These are phyloP conservation scores for Fusarium luffae DNA, from an alignment of 2,329 filamentous ascomycete species.

Conservation along the genomic window DNA sequence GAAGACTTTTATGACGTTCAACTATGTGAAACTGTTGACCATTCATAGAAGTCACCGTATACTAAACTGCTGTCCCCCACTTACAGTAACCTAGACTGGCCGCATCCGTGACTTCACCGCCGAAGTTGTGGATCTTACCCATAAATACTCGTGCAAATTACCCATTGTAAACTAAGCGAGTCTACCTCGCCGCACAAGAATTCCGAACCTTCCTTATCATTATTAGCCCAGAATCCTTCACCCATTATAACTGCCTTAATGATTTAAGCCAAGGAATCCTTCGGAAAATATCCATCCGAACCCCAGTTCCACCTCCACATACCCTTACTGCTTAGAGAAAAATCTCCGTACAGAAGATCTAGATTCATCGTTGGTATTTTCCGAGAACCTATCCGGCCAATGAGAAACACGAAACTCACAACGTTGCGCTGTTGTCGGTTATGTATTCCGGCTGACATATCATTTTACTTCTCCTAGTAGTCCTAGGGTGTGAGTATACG, in stretches of 20 bases:
- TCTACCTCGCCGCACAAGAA: too few species aligned
- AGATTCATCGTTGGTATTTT: too few species aligned
- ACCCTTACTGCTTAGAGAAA: background rate
- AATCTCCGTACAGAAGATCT: background rate
- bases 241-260: background rate
- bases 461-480: background rate
- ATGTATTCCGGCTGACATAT: background rate
- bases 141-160: background rate
- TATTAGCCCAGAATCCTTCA: background rate
- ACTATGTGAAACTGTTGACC: background rate
- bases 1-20: background rate
- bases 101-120: background rate
- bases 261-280: background rate
- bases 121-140: background rate
- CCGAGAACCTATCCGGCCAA: background rate
- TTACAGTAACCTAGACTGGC: background rate
- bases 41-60: background rate
- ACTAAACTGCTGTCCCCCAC: background rate
- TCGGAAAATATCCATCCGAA: background rate
- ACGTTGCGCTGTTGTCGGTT: background rate
- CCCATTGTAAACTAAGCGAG: background rate
- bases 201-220: background rate
- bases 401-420: accelerated
- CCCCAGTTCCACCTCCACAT: background rate
- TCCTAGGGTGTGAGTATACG: background rate